Evolutionary conservation across 2,329 filamentous ascomycete genomes (phyloP).

Genomic region (Kalaharituber pfeilii): DNA sequence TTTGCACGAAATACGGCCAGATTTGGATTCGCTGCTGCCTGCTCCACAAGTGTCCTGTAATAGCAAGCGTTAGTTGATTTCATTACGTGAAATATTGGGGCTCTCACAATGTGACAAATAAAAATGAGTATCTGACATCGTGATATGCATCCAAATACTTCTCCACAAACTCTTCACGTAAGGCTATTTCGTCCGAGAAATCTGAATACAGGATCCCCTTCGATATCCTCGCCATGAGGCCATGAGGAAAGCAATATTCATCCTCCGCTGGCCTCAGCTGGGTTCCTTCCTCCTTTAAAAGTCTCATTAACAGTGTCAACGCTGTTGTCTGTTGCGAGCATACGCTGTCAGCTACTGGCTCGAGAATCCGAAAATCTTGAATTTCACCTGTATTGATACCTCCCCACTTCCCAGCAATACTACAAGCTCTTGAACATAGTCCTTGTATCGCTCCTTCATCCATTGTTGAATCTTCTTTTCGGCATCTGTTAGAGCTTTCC

Average conservation of each 20-base stretch:
- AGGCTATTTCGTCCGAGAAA: conserved; percentile 35
- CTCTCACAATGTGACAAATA: conserved; percentile 53
- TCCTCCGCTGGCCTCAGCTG: conserved; percentile 39
- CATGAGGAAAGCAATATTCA: conserved; percentile 51
- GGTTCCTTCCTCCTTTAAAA: conserved; percentile 63
- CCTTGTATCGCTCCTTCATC: conserved; percentile 56
- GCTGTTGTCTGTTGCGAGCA: conserved; percentile 40
- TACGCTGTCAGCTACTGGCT: not conserved
- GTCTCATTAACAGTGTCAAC: conserved; percentile 63
- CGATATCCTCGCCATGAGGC: conserved; percentile 49
- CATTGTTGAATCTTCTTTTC: conserved; percentile 58
- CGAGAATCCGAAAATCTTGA: not conserved
- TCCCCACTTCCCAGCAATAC: conserved; percentile 43
- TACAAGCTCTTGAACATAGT: conserved; percentile 49
- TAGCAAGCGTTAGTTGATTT: conserved; percentile 3
- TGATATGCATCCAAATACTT: conserved; percentile 66
- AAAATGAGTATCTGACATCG: conserved; percentile 70
- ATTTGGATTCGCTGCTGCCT: conserved; percentile 16
- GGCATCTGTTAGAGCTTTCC: conserved; percentile 49
- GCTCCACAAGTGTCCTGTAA: conserved; percentile 22
- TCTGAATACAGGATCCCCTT: conserved; percentile 39
- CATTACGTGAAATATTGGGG: conserved; percentile 15
- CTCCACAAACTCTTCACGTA: conserved; percentile 55
- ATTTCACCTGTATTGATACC: conserved; percentile 34
- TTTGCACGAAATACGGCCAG: conserved; percentile 35